phyloP scores from a whole-genome alignment of 148 eudicot species.

The Chenopodium album region DNA sequence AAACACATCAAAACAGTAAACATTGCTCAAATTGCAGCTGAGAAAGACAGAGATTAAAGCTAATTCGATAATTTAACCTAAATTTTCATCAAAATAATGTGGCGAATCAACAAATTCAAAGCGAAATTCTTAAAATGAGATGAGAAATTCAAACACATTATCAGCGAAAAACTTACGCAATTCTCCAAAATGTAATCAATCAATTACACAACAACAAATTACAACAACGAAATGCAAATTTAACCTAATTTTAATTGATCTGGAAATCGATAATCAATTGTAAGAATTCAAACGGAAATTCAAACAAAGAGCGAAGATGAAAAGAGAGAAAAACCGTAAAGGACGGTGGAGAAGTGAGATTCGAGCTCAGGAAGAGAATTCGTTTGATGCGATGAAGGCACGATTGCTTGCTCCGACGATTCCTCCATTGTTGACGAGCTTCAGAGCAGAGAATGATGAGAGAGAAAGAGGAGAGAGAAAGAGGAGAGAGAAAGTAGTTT shows the following conservation, averaged over 20 bases:
- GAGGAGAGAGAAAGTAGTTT: not conserved
- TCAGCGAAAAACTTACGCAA: not conserved
- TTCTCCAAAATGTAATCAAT: not conserved
- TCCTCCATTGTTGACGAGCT: constrained; percentile 18
- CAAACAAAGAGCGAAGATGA: not conserved
- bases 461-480: not conserved
- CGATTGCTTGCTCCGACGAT: constrained; percentile 35
- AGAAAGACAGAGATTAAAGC: not conserved
- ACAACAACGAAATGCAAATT: not conserved
- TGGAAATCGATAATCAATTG: not conserved
- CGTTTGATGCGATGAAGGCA: constrained; percentile 35
- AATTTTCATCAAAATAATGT: no score
- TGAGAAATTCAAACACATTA: not conserved
- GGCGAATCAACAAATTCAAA: not conserved
- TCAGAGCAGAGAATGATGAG: not conserved
- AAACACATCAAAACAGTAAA: not conserved
- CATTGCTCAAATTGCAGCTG: not conserved
- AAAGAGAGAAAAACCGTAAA: constrained; percentile 40
- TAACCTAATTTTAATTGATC: no score
- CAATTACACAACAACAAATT: not conserved
- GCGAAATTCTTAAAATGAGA: not conserved
- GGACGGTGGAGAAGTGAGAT: constrained; percentile 53
- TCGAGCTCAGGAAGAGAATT: constrained; percentile 36
- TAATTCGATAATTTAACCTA: not conserved
- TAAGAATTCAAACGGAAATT: not conserved